Evolutionary conservation across 257 asterid species (phyloP), one percentile per base, ranked within the genome.

Genomic region (Solanum sejunctum): DNA sequence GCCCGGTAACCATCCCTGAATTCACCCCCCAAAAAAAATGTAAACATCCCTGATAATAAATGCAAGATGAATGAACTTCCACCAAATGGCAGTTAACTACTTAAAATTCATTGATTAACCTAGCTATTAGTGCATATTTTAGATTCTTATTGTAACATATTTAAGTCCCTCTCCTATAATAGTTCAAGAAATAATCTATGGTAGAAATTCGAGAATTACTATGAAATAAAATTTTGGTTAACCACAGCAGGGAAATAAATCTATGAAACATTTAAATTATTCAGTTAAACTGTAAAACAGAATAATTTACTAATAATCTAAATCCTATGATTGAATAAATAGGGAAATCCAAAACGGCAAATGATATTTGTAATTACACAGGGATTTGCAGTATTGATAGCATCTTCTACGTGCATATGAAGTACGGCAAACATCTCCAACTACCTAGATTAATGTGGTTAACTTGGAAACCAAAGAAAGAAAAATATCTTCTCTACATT

Each of bases 1-100:
- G 77, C 99, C 99, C 52, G 98, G 98, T 80, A 97, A 92, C 99
- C 98, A 97, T 79, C 99, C 99, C 99, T 97, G 90, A 84, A 75
- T 57, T 45, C 57, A 83, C 36, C 69, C 20, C 84, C 43, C 79
- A 81, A 57, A 28, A 41, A 64, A 21, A 78, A 67, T 20, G 36
- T 51, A 52, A 78, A 52, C 26, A 78, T 16, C 49, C 15, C 8
- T 49, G 43, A 75, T 75, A 75, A 75, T 49, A 49, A 75, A 75
- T 49, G 23, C 21, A 49, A 12, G 20, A 63, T 49, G 3, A 61
- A 64, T 83, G 32, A 43, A 64, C 80, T 26, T 43, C 56, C 79
- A 82, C 56, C 79, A 82, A 82, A 72, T 26, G 17, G 63, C 83
- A 70, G 63, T 10, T 21, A 61, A 63, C 41, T 13, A 49, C 87